These are phyloP conservation scores for Pyrenophora tritici-repentis DNA, from an alignment of 2,329 filamentous ascomycete species.

Conservation along the genomic window DNA sequence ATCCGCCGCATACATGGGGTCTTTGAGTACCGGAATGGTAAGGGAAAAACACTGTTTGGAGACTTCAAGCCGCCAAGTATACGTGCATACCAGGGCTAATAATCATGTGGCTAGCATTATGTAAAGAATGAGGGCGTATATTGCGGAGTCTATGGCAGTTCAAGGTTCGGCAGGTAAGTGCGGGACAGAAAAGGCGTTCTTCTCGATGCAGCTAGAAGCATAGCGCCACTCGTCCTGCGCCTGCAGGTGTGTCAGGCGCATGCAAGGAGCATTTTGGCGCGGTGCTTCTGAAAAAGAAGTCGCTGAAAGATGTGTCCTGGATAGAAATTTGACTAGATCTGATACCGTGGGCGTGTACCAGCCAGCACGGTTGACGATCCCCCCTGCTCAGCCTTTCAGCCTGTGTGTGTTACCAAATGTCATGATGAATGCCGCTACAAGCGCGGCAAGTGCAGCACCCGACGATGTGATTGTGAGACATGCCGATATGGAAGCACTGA, in stretches of 20 bases:
- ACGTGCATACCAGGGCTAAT: too few relatives aligned
- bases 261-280: conserved; percentile 25
- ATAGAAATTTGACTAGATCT: conserved; percentile 41
- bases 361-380: conserved; percentile 28
- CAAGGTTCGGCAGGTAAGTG: conserved; percentile 20
- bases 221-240: conserved; percentile 20
- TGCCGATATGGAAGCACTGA: too few relatives aligned
- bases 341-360: conserved; percentile 14
- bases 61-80: too few relatives aligned
- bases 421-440: too few relatives aligned
- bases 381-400: conserved; percentile 12
- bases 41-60: too few relatives aligned
- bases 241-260: conserved; percentile 18
- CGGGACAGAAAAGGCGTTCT: conserved; percentile 22
- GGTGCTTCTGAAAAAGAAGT: conserved; percentile 17
- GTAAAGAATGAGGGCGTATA: conserved; percentile 5
- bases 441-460: too few relatives aligned
- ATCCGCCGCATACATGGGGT: too few relatives aligned
- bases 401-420: background rate
- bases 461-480: too few relatives aligned
- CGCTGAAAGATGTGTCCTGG: conserved; percentile 23
- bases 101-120: too few relatives aligned
- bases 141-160: conserved; percentile 13
- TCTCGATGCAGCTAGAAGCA: conserved; percentile 17
- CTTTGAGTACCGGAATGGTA: too few relatives aligned